Base-by-base conservation (phyloP, 345 rosid species). In the Reutealis trisperma region DNA sequence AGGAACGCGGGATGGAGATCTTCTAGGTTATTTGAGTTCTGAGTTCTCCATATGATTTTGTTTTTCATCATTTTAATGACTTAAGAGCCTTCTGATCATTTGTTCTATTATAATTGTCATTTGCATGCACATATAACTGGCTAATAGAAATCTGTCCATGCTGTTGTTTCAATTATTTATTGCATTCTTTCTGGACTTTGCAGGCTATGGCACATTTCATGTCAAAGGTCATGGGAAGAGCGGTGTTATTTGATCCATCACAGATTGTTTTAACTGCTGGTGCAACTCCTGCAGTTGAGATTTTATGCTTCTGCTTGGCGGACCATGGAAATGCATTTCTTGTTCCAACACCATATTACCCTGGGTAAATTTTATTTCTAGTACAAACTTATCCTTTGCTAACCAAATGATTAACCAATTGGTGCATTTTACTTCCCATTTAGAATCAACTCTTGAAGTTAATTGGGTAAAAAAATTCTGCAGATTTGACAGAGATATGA, bases 311-410 rank as follows among this genome's bases (percentile, higher is more conserved):
- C 75, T 93, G 96, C 86, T 86, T 93, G 86, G 98, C 97, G 21
- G 99, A 92, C 87, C 93, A 85, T 30, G 99, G 99, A 74, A 90
- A 90, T 71, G 96, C 94, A 80, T 85, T 95, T 80, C 96, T 90
- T 8, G 83, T 93, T 80, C 99, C 97, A 13, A 79, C 94, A 0
- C 98, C 98, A 6, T 95, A 92, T 83, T 95, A 95, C 85, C 97
- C 97, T 8, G 97, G 99, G 99, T 92, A 88, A 76, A 70, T 75
- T 80, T 72, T 34, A 5, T 11, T 9, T 15, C 13, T 5, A 16
- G 11, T 21, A 2, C 44, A 21, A 45, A 21, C 24, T 10, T 65
- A 14, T 15, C 22, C 25, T 21, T 13, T 13, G 18, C n/a, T 34
- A 24, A 8, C 19, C 70, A 63, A 58, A 15, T 11, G 16, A 18